phyloP scores from a whole-genome alignment of 805 yeast species.

The Yarrowia bubula region DNA sequence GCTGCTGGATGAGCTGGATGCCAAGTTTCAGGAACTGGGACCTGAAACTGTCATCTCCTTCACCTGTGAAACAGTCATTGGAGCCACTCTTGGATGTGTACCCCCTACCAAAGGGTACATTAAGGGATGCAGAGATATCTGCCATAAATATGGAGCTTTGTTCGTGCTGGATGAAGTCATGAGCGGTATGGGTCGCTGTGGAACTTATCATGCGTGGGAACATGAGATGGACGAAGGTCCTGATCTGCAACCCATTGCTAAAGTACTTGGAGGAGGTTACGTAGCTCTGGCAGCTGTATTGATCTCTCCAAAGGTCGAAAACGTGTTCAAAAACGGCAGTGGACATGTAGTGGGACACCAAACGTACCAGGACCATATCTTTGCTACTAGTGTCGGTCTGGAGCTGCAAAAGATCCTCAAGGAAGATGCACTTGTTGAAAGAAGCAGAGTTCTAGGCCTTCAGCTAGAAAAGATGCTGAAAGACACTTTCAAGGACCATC shows the following conservation, averaged over 20 bases:
- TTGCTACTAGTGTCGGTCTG: not conserved
- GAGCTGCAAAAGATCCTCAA: conserved; percentile 28
- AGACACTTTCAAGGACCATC: conserved; percentile 30
- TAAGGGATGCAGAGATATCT: conserved; percentile 47
- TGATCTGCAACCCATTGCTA: conserved; percentile 44
- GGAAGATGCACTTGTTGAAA: not conserved
- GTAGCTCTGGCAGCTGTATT: conserved; percentile 43
- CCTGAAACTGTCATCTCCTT: conserved; percentile 48
- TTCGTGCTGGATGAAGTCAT: conserved; percentile 55
- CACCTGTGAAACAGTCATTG: conserved; percentile 49
- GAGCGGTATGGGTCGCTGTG: conserved; percentile 57
- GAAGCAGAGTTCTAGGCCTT: not conserved
- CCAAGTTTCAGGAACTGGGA: conserved; percentile 44
- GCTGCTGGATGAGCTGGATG: conserved; percentile 45
- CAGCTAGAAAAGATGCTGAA: not conserved
- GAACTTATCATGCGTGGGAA: conserved; percentile 47
- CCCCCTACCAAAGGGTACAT: conserved; percentile 50
- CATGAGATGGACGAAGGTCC: conserved; percentile 46
- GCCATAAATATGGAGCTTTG: conserved; percentile 52
- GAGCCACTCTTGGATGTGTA: conserved; percentile 48
- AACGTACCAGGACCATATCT: conserved; percentile 22
- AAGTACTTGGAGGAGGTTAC: conserved; percentile 42
- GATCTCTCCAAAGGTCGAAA: conserved; percentile 14
- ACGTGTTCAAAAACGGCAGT: conserved; percentile 2
- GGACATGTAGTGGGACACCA: not conserved